Conservation (phyloP, 768 basidiomycete species). For the Calocybe cyanea region DNA sequence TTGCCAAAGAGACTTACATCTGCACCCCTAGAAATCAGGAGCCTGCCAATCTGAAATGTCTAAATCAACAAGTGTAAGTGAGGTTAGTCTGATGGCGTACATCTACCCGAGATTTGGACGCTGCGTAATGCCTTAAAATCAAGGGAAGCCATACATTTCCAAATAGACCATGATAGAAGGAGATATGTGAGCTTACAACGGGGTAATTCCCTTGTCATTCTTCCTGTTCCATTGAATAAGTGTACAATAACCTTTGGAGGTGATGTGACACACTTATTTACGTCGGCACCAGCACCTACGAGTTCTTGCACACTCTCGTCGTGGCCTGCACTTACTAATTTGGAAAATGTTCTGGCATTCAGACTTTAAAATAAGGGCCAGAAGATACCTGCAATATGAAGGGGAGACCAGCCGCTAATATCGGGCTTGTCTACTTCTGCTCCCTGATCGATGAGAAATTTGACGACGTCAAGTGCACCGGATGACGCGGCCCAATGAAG, state of each 20-base stretch:
- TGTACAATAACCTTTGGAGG: conserved; percentile 16
- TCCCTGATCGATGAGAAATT: conserved; percentile 66
- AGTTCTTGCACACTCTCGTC: conserved; percentile 73
- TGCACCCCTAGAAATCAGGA: conserved; percentile 83
- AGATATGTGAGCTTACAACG: conserved; percentile 55
- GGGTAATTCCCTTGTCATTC: conserved; percentile 81
- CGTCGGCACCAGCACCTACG: conserved; percentile 78
- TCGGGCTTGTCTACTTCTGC: conserved; percentile 68
- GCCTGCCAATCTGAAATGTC: conserved; percentile 72
- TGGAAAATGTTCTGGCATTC: conserved; percentile 15
- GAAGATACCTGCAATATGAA: conserved; percentile 69
- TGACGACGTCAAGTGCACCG: conserved; percentile 62
- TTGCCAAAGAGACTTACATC: conserved; percentile 62
- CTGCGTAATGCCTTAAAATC: conserved; percentile 78
- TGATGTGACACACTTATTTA: conserved; percentile 45
- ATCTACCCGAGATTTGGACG: conserved; percentile 85
- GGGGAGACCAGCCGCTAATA: conserved; percentile 68
- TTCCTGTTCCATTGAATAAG: conserved; percentile 32
- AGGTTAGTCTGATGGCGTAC: conserved; percentile 39
- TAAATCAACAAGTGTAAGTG: conserved; percentile 24
- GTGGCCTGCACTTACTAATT: conserved; percentile 75
- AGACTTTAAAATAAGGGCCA: conserved; percentile 6
- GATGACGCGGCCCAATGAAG: conserved; percentile 85
- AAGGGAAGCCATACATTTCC: conserved; percentile 16
- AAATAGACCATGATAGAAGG: conserved; percentile 7